phyloP scores from a whole-genome alignment of 2,329 filamentous ascomycete genomes.

The Calonectria montana region DNA sequence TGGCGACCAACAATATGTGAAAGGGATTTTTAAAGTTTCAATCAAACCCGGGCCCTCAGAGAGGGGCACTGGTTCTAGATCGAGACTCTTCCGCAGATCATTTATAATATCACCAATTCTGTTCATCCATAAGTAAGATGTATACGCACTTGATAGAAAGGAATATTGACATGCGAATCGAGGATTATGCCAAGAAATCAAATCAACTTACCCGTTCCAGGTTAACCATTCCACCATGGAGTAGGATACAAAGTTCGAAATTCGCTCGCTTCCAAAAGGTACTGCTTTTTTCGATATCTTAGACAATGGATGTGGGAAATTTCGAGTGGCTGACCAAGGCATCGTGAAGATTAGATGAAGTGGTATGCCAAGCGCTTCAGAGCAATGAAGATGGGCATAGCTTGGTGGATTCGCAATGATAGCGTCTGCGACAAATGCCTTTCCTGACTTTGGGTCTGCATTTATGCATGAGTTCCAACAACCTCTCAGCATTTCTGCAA shows the following conservation, averaged over 20 bases:
- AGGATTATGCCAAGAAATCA: too few relatives aligned
- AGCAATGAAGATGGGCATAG: conserved; percentile 60
- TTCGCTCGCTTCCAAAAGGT: conserved; percentile 64
- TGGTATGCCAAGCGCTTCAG: conserved; percentile 55
- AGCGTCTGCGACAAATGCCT: conserved; percentile 59
- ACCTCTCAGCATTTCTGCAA: conserved; percentile 40
- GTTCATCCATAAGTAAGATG: too few relatives aligned
- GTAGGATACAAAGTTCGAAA: conserved; percentile 78
- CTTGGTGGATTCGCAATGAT: conserved; percentile 64
- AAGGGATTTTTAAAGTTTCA: conserved; percentile 74
- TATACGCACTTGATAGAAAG: too few relatives aligned
- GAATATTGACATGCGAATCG: too few relatives aligned
- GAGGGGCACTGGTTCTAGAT: conserved; percentile 21
- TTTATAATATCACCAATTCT: conserved; percentile 33
- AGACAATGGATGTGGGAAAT: conserved; percentile 80
- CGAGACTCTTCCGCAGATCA: conserved; percentile 19
- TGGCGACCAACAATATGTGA: conserved; percentile 83
- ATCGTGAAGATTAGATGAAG: conserved; percentile 68
- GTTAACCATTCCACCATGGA: conserved; percentile 80
- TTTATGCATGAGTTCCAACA: conserved; percentile 44
- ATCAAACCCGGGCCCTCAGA: conserved; percentile 79
- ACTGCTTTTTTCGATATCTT: too few relatives aligned
- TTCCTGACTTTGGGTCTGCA: conserved; percentile 4
- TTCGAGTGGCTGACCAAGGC: conserved; percentile 81
- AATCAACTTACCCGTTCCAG: conserved; percentile 78